Evolutionary conservation across 176 grass and related monocot species (phyloP).

Genomic region (Chloris gayana): DNA sequence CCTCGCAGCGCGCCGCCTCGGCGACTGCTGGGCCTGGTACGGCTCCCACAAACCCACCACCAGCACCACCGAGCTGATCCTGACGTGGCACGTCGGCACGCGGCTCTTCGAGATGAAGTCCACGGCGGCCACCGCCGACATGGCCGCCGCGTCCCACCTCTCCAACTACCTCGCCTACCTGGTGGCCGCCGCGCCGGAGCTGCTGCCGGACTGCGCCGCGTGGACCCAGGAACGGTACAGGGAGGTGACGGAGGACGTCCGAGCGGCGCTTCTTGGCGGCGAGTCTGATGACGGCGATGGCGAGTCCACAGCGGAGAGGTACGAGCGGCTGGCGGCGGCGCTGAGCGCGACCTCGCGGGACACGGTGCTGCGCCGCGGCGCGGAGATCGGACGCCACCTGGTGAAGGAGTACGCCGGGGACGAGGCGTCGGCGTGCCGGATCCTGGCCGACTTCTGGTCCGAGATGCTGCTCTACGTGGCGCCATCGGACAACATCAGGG

Average conservation of each 20-base stretch:
- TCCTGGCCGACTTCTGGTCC: constrained; percentile 39
- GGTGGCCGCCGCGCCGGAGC: constrained; percentile 30
- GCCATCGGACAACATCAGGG: constrained; percentile 41
- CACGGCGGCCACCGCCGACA: background rate
- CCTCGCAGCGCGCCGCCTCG: background rate
- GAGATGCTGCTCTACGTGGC: constrained; percentile 42
- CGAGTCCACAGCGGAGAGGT: background rate
- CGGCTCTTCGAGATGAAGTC: constrained; percentile 45
- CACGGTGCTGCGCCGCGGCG: constrained; percentile 20
- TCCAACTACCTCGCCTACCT: constrained; percentile 45
- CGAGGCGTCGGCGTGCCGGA: constrained; percentile 16
- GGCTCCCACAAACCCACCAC: background rate
- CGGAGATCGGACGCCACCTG: constrained; percentile 1
- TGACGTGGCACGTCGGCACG: constrained; percentile 32
- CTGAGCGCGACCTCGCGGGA: background rate
- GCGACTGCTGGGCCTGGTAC: background rate
- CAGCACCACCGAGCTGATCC: background rate
- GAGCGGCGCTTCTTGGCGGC: background rate
- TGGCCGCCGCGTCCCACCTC: constrained; percentile 16
- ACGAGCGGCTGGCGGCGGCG: background rate
- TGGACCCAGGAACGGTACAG: constrained; percentile 25
- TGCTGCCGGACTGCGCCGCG: constrained; percentile 19
- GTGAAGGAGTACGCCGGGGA: constrained; percentile 17
- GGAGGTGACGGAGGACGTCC: constrained; percentile 17
- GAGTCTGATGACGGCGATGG: background rate